Evolutionary conservation across 805 yeast genomes (phyloP), one percentile per base, ranked within the genome.

Genomic region (Jamesozyma hellenica): DNA sequence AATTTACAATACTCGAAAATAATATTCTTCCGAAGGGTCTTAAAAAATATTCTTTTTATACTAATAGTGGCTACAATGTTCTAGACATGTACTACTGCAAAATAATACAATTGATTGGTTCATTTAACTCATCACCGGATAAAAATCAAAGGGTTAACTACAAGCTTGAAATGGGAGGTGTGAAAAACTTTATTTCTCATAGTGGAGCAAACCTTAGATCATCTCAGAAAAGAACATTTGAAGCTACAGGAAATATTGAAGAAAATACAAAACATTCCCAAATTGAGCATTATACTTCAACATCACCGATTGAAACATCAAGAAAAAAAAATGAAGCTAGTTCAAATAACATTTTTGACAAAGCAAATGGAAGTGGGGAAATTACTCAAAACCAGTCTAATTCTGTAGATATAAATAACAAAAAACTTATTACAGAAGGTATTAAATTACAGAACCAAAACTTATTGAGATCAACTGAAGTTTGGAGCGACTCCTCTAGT

Each of bases 81-180:
- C 46, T 75, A 30, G 68, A 70, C 35, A 49, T 67, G 34, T 74
- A 74, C 43, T 75, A 74, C 42, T 58, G 55, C 28, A 67, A 69
- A 44, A 72, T 75, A 68, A 63, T 74, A 10, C 61, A 61, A 18
- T 46, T 75, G 16, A 74, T 74, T 4, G 81, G 81, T 2, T 57
- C 46, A 18, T 56, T 43, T 30, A 49, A 49, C 28, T 42, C 56
- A 7, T 56, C 56, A 2, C 52, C 53, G 10, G 60, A 55, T 30
- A 53, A 51, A 38, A 50, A 53, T 11, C 46, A 47, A 28, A 47
- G 42, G 29, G 53, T 50, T 0, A 49, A 53, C 34, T 56, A 55
- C 38, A 37, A 43, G 4, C 38, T 54, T 36, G 44, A 15, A n/a
- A 19, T 14, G n/a, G 13, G 10, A 21, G 16, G n/a, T n/a, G 12